Percentiles rank a stretch among this genome's conserved stretches.
Evolutionary conservation across 768 basidiomycete species (phyloP).

Genomic region (Infundibulicybe gibba): DNA sequence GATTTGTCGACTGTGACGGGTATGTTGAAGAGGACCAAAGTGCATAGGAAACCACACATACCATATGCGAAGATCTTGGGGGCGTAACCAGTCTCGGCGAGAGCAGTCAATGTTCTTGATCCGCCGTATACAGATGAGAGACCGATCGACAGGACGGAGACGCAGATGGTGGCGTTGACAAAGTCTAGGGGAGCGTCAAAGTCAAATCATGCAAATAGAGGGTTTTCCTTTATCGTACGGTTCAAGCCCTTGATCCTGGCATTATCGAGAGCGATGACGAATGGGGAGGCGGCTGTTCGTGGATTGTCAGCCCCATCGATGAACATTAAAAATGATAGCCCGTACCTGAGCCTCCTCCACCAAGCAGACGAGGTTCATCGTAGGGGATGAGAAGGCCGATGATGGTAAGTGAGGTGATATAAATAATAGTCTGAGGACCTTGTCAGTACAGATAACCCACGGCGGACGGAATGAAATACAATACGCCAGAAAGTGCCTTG

Average conservation of each 20-base stretch:
- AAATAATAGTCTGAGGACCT: no score
- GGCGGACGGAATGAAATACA: no score
- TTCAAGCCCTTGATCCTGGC: constrained; percentile 38
- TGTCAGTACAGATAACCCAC: no score
- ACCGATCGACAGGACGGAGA: constrained; percentile 42
- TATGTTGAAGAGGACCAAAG: no score
- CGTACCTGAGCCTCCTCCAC: background rate
- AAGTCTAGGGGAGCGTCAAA: no score
- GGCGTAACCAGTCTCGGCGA: constrained; percentile 44
- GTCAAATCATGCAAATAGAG: constrained; percentile 43
- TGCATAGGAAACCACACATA: no score
- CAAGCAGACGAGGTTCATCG: background rate
- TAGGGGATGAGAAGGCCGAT: background rate
- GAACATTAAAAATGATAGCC: background rate
- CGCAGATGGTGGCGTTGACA: no score
- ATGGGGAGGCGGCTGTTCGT: constrained; percentile 24
- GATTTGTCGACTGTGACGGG: constrained; percentile 36
- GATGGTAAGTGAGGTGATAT: no score
- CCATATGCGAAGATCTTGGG: constrained; percentile 39
- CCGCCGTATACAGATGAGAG: constrained; percentile 45
- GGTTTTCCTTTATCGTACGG: constrained; percentile 39
- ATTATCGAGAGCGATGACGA: no score
- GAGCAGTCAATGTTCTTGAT: constrained; percentile 39
- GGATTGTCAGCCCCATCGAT: constrained; percentile 2
- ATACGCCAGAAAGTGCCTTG: no score